phyloP scores from a whole-genome alignment of 805 yeast species.

The Suhomyces canberraensis region DNA sequence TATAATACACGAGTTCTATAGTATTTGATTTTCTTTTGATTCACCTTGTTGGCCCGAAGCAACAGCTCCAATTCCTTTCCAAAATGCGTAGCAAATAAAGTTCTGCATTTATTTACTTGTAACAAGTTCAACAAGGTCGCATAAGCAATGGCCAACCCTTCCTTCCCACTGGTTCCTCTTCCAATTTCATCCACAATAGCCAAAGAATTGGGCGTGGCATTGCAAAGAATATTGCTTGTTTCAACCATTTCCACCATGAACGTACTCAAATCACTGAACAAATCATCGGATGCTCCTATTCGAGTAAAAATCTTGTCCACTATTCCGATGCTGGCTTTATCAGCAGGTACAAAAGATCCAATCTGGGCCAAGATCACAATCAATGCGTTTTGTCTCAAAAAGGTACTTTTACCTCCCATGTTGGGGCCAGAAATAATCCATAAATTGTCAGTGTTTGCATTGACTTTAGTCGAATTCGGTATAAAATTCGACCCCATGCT shows the following conservation, averaged over 20 bases:
- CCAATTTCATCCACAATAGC: conserved; percentile 54
- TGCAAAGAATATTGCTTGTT: conserved; percentile 32
- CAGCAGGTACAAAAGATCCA: conserved; percentile 55
- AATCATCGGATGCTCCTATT: conserved; percentile 36
- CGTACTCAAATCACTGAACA: conserved; percentile 38
- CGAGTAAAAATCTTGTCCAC: conserved; percentile 48
- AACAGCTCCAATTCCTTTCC: conserved; percentile 41
- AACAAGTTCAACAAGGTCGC: conserved; percentile 63
- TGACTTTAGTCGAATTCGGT: conserved; percentile 37
- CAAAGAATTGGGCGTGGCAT: conserved; percentile 38
- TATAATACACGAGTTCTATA: conserved; percentile 31
- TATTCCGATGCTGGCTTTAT: conserved; percentile 42
- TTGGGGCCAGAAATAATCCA: conserved; percentile 32
- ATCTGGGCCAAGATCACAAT: conserved; percentile 49
- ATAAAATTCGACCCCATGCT: conserved; percentile 46
- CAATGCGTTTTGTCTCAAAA: conserved; percentile 46
- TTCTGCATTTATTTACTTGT: conserved; percentile 55
- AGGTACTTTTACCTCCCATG: conserved; percentile 58
- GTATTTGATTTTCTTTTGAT: conserved; percentile 24
- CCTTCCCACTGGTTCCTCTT: conserved; percentile 62
- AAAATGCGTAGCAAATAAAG: conserved; percentile 90
- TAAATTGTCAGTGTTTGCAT: conserved; percentile 13
- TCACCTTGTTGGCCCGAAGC: conserved; percentile 25
- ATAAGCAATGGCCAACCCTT: conserved; percentile 83
- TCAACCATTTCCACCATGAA: conserved; percentile 51